phyloP scores from a whole-genome alignment of 2,329 filamentous ascomycete genomes.

The Cyclaneusma minus region DNA sequence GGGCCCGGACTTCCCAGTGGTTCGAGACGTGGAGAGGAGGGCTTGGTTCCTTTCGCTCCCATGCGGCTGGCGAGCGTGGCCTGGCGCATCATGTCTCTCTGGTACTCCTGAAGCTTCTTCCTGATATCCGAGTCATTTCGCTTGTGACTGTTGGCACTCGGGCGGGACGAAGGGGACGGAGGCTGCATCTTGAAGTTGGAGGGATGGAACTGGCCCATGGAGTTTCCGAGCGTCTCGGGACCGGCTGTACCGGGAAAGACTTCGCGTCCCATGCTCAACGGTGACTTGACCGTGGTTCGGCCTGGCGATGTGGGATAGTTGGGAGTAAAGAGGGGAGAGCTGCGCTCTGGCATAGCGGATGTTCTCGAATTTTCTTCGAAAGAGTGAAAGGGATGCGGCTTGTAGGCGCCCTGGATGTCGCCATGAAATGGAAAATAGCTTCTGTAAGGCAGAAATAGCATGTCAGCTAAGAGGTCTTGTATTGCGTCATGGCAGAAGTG shows the following conservation, averaged over 20 bases:
- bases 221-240: conserved; percentile 19
- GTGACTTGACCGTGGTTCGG: not conserved
- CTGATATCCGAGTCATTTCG: conserved; percentile 31
- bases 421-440: conserved; percentile 47
- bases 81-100: conserved; percentile 45
- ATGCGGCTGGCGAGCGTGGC: conserved; percentile 28
- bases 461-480: not conserved
- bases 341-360: conserved; percentile 12
- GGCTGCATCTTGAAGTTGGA: conserved; percentile 38
- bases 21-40: conserved; percentile 30
- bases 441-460: conserved; percentile 19
- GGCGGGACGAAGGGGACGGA: conserved; percentile 12
- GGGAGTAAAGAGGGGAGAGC: conserved; percentile 27
- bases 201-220: conserved; percentile 48
- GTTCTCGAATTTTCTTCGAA: conserved; percentile 17
- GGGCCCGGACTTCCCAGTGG: conserved; percentile 43
- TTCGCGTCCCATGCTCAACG: too few species aligned
- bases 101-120: conserved; percentile 38
- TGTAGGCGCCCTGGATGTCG: conserved; percentile 28
- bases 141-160: conserved; percentile 20
- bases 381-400: conserved; percentile 23
- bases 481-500: not conserved
- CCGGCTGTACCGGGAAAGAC: too few species aligned
- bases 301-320: conserved; percentile 28
- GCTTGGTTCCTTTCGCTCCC: conserved; percentile 23